Evolutionary conservation across 495 filamentous ascomycete genomes (phyloP), one percentile per base, ranked within the genome.

Genomic region (Penicillium diatomitis): DNA sequence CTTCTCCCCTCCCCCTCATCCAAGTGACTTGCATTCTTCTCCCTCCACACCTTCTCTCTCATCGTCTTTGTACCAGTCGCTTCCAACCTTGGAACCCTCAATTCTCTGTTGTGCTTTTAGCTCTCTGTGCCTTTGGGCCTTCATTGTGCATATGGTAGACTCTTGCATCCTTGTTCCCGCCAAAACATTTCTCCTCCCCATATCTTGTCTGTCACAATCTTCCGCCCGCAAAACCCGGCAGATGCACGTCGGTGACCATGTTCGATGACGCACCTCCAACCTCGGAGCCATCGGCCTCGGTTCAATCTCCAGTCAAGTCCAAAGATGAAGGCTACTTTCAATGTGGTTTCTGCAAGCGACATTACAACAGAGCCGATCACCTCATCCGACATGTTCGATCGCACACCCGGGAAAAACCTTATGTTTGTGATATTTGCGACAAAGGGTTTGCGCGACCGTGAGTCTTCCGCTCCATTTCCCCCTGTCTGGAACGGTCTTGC

Each of bases 341-440:
- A 56, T 80, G 77, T 37, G 73, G 73, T 38, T 70, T 77, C 42
- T 80, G 77, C 50, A 64, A 73, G 44, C 71, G 72, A 32, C 65
- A 69, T 31, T 80, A 79, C 53, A 73, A 71, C 10, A 74, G 77
- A 28, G 73, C 76, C 2, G 77, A 80, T 50, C 77, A 80, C 58
- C 64, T 80, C 4, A 76, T 76, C 53, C 68, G 77, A 38, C 77
- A 80, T 58, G 74, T 80, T 12, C 69, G 76, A 39, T 74, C 75
- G n/a, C 77, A 80, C 52, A 79, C 76, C 0, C 68, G 76, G 29
- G 77, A 78, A 40, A 79, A 78, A 48, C 75, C 76, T 10, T 80
- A 78, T 37, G 40, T 58, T 5, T 65, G 54, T 32, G 52, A 73
- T 53, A 62, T 79, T 8, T 79, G 77, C 50, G 65, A 70, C 35